Evolutionary conservation across 441 rosid genomes (phyloP).

Genomic region (Corymbia citriodora): DNA sequence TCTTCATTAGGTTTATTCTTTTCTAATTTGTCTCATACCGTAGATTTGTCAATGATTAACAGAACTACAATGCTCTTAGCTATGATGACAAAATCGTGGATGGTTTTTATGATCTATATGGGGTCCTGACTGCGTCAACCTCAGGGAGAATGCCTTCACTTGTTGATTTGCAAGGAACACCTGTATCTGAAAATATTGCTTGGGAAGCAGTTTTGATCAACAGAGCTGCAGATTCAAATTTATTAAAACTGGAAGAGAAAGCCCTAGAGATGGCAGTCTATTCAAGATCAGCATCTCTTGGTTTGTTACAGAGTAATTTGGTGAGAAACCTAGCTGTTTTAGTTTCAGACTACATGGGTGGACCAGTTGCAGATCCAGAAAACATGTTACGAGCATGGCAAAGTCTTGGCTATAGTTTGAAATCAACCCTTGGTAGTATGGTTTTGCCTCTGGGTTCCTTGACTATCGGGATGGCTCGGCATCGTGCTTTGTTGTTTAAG

Average conservation of each 20-base stretch:
- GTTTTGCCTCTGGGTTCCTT: conserved; percentile 95
- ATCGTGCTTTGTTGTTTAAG: conserved; percentile 94
- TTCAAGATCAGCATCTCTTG: conserved; percentile 43
- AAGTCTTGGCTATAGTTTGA: conserved; percentile 75
- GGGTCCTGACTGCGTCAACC: conserved; percentile 48
- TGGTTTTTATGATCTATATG: conserved; percentile 89
- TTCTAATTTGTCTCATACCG: conserved; percentile 55
- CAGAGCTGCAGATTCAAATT: conserved; percentile 79
- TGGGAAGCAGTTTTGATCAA: conserved; percentile 96
- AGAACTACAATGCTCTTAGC: conserved; percentile 91
- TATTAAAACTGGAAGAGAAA: conserved; percentile 69
- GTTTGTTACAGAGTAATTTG: conserved; percentile 35
- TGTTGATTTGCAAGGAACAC: conserved; percentile 82
- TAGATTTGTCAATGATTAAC: conserved; percentile 67
- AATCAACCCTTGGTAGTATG: conserved; percentile 89
- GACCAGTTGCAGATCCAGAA: conserved; percentile 76
- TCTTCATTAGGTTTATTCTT: conserved; percentile 24
- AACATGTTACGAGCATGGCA: conserved; percentile 69
- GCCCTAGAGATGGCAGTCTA: conserved; percentile 53
- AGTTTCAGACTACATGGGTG: conserved; percentile 93
- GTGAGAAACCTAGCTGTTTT: conserved; percentile 65
- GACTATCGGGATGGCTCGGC: conserved; percentile 94
- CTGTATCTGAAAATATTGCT: conserved; percentile 45
- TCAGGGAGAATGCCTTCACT: conserved; percentile 85
- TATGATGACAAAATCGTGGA: conserved; percentile 97